Base-by-base conservation (phyloP, 2,329 filamentous ascomycete species). In the Spiromastix sp. region DNA sequence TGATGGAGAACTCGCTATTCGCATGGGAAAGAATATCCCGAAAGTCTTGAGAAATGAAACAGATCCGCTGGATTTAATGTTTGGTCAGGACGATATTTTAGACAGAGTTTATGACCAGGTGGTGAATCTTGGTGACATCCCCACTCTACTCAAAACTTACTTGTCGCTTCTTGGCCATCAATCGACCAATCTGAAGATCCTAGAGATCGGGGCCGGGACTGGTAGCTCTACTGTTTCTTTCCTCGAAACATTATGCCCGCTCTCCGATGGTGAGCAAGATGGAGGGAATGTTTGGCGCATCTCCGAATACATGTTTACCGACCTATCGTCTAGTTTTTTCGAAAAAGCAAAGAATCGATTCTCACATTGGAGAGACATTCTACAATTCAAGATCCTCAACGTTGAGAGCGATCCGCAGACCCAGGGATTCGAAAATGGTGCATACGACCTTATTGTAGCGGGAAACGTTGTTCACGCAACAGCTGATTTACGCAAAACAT, bases 311-410 rank as follows among this genome's bases (percentile, higher is more conserved):
- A 31, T 29, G 2, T 70, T 57, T 44, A 68, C 67, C 0, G 66
- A 68, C 40, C 56, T 67, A 10, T 63, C 59, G 0, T 34, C 50
- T 3, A 57, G 52, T 8, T 67, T 65, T 46, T 66, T 69, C 37
- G 53, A 54, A 16, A 48, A 51, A 4, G 58, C 57, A 1, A 39
- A 45, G 11, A 48, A 52, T 24, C 35, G 38, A 1, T 57, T 63
- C 27, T 36, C 41, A 1, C 32, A 34, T 11, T 42, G 39, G 42
- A 28, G 18, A 7, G 31, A 34, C 19, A 34, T 42, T 16, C 35
- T 55, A 8, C 37, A 40, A 9, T 55, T 46, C 37, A 43, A 50
- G 21, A 41, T 42, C 8, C 42, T 64, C 1, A 48, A 64, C 37
- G 46, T 64, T 18, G 52, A 57, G 13, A 34, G 45, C 4, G 50